Evolutionary conservation across 768 basidiomycete species (phyloP), one percentile per base, ranked within the genome.

Genomic region (Pisolithus sp.): DNA sequence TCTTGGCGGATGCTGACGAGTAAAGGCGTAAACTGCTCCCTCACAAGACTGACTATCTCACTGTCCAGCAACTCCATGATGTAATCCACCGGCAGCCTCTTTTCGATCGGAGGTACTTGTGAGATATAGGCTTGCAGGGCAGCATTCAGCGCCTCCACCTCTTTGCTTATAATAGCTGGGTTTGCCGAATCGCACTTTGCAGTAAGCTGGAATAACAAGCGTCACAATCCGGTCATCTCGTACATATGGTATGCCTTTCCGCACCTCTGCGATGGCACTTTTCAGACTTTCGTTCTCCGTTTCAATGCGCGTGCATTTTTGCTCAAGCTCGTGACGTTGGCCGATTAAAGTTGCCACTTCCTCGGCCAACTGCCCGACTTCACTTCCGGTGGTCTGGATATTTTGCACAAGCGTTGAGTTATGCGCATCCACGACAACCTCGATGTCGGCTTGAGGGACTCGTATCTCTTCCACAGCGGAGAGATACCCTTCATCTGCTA

Each of bases 261-360:
- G 48, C 53, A 66, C 68, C 66, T 69, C 59, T 13, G 45, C 46
- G 28, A 67, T 48, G 44, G 52, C 57, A 28, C 28, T 45, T 55
- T 57, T 68, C 46, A 68, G 57, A 18, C 54, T 59, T 37, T 49
- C 51, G 31, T 70, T 70, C 53, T 68, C 66, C 39, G 39, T 49
- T 46, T 69, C 62, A 38, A 69, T 47, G 17, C 46, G 34, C 31
- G 4, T 49, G 36, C 64, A 62, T 41, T 48, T 58, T 4, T 46
- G 46, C 37, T 66, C 66, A 47, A 63, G 53, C 46, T 15, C 47
- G 23, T 68, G 49, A 31, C 61, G 57, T 41, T 67, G 70, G 4
- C 52, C 59, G 50, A 68, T 70, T 37, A 68, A 41, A n/a, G 65
- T 62, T 30, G 59, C 66, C 18, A 70, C 65, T 36, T 63, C 68